These are phyloP conservation scores for Magnaporthiopsis incrustans DNA, from an alignment of 2,329 filamentous ascomycete species.

Conservation along the genomic window DNA sequence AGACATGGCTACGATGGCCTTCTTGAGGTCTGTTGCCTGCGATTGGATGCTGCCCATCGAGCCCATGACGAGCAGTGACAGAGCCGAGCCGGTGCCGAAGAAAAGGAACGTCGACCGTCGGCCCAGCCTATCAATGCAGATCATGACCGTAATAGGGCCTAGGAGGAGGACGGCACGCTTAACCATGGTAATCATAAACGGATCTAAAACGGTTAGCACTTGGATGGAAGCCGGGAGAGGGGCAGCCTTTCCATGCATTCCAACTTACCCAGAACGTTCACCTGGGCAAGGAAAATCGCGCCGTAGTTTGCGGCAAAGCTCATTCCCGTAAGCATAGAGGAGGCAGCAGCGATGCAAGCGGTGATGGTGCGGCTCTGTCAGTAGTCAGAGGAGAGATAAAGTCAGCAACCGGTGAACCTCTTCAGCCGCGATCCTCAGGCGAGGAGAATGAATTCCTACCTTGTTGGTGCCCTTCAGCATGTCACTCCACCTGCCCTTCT, in stretches of 20 bases:
- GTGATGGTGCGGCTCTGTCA: background rate
- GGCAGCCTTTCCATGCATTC: background rate
- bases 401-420: background rate
- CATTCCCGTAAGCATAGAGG: slow-evolving; percentile 5
- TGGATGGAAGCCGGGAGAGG: background rate
- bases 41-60: background rate
- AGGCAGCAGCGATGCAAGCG: slow-evolving; percentile 2
- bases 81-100: slow-evolving; percentile 1
- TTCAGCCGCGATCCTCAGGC: too few relatives aligned
- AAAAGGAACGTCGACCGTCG: slow-evolving; percentile 4
- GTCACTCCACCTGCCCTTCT: slow-evolving; percentile 7
- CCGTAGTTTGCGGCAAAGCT: slow-evolving; percentile 6
- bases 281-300: slow-evolving; percentile 3
- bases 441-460: background rate
- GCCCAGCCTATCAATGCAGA: slow-evolving; percentile 4
- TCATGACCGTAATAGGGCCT: slow-evolving; percentile 5
- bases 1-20: slow-evolving; percentile 6
- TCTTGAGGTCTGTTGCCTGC: slow-evolving; percentile 1
- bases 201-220: background rate
- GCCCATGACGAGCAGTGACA: slow-evolving; percentile 5
- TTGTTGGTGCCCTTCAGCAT: slow-evolving; percentile 11
- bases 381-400: too few relatives aligned
- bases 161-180: slow-evolving; percentile 5
- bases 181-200: slow-evolving; percentile 6
- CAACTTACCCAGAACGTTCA: slow-evolving; percentile 5